Evolutionary conservation across 225 moss, liverwort and hornwort species (phyloP), one percentile per base, ranked within the genome.

Genomic region (Thuidium tamariscinum): DNA sequence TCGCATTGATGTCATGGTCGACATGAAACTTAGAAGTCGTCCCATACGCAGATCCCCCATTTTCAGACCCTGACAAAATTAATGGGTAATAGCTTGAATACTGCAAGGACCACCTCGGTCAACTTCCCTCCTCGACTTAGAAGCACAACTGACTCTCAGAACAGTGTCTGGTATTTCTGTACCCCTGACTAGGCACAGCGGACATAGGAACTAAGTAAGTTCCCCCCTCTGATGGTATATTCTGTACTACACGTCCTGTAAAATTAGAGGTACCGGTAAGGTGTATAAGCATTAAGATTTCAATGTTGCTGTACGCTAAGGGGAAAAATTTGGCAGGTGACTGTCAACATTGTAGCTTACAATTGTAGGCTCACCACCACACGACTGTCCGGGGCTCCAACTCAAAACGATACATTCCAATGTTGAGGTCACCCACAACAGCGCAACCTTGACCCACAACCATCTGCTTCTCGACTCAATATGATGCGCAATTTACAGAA

Each of bases 1-100:
- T 99, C 80, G 94, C 93, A 85, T 99, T 99, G 65, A 94, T 89
- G 79, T 96, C 97, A 88, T 95, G 94, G 57, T 99, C 96, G 82
- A 96, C 93, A 48, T 89, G 85, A 79, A 99, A 99, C 90, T 96
- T 97, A 19, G 97, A 93, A 63, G 90, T 89, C 42, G 89, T 93
- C 37, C 91, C 94, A 73, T 62, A 78, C 48, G 83, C 87, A 44
- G 92, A 81, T 85, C 86, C 94, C 68, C 97, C 94, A 86, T 94
- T 95, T 79, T 99, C 99, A 65, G 94, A 84, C 42, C 91, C 92
- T 90, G 91, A 69, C 56, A 86, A 73, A 48, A 69, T 36, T 56
- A 89, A 79, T 23, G 7, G 60, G 75, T 16, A 70, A 80, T 64
- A 85, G 65, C 69, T 77, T 68, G 34, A 62, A 55, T 29, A 82